Conservation (phyloP, 2,329 filamentous ascomycete species). For the Aspergillus sclerotialis region DNA sequence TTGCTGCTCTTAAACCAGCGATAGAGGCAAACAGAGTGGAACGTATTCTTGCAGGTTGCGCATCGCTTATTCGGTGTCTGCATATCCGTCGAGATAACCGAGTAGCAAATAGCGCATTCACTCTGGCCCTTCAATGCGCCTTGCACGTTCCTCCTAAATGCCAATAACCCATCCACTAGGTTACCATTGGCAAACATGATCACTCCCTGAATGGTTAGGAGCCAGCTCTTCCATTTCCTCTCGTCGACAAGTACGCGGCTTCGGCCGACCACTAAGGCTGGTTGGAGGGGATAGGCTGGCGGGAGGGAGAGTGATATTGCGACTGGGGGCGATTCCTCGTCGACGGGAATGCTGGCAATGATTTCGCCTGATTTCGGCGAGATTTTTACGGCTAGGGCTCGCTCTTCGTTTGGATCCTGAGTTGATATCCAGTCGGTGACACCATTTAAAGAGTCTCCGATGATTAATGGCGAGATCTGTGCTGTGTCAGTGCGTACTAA, state of each 20-base stretch:
- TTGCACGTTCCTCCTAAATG: slow-evolving; percentile 80
- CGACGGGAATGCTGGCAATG: slow-evolving; percentile 75
- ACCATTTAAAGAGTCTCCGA: slow-evolving; percentile 31
- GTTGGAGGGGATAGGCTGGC: slow-evolving; percentile 71
- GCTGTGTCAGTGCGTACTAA: slow-evolving; percentile 5
- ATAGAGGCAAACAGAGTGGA: slow-evolving; percentile 84
- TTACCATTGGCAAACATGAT: slow-evolving; percentile 89
- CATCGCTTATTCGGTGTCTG: slow-evolving; percentile 89
- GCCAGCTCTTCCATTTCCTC: slow-evolving; percentile 87
- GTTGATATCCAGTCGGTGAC: slow-evolving; percentile 36
- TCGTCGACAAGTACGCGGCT: slow-evolving; percentile 84
- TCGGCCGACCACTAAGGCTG: slow-evolving; percentile 67
- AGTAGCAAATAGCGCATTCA: slow-evolving; percentile 96
- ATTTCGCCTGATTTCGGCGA: slow-evolving; percentile 67
- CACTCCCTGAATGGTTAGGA: slow-evolving; percentile 79
- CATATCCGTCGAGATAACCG: slow-evolving; percentile 81
- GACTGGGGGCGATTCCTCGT: slow-evolving; percentile 78
- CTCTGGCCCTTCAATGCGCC: slow-evolving; percentile 86
- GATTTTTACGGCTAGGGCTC: slow-evolving; percentile 59
- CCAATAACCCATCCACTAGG: slow-evolving; percentile 76
- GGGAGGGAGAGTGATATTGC: slow-evolving; percentile 75
- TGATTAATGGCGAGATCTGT: slow-evolving; percentile 37
- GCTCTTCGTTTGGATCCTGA: slow-evolving; percentile 45
- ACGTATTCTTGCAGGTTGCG: slow-evolving; percentile 85
- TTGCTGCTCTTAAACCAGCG: slow-evolving; percentile 97